Base-by-base conservation (phyloP, 768 basidiomycete genomes). In the Boletus reticulatus region DNA sequence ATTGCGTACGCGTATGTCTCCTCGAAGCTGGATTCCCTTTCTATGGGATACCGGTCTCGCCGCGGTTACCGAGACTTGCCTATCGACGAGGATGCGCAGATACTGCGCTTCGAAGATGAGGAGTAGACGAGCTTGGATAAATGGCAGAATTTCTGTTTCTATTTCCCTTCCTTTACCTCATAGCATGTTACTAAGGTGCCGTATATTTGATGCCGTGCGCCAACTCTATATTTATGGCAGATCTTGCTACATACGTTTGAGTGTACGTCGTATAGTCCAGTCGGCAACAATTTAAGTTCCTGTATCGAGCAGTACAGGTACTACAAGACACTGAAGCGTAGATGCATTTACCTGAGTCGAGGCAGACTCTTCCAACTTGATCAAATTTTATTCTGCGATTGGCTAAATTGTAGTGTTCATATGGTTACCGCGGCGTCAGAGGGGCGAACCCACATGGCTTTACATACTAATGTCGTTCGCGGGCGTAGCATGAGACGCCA, bases 11-110 rank as follows among this genome's bases (percentile, higher is more conserved):
- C 87, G 66, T 84, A 81, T 72, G 77, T 85, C 3, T 66, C 77
- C 0, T 83, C 81, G 20, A 75, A 70, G 49, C 59, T 81, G 43
- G 83, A 81, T 16, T 59, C 61, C 2, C 9, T 73, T 5, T 66
- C 68, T 5, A 61, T 72, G 32, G 67, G 75, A 43, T 76, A 82
- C 58, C 73, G 78, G 16, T 54, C 80, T 10, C 76, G 84, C 53
- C 75, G 84, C 19, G 92, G 92, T 38, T 94, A 89, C 62, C 77
- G 92, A 62, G 80, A 89, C 62, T 69, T 94, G 49, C 83, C 89
- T 1, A 80, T 93, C 50, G 92, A 94, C 66, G 92, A 93, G 69
- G 92, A 94, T 71, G 92, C 92, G 20, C 92, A 91, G 72, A 83
- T 94, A 54, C 72, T 94, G 53, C 78, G 85, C 49, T 94, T 94